A percentile compares a stretch with the other conserved stretches of the same genome.
These are phyloP conservation scores for Hortaea sp. DNA, from an alignment of 2,329 filamentous ascomycete species.

Conservation along the genomic window DNA sequence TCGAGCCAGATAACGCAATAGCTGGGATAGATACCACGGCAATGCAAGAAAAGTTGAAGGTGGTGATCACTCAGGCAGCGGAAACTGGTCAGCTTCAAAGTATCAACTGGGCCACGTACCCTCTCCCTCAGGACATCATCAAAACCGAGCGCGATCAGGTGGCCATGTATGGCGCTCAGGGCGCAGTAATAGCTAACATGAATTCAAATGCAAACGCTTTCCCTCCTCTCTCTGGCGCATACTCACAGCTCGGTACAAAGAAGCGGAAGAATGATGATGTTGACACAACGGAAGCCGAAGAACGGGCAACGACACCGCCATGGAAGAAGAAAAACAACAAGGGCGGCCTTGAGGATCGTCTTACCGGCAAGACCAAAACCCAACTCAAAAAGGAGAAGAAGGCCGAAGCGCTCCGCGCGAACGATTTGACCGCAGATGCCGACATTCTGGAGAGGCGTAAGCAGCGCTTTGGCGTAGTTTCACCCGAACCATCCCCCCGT, in stretches of 20 bases:
- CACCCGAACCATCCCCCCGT: conserved; percentile 43
- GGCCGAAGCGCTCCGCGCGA: conserved; percentile 25
- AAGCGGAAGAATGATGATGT: conserved; percentile 74
- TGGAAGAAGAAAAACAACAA: conserved; percentile 59
- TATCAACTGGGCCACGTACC: conserved; percentile 74
- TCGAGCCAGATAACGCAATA: conserved; percentile 49
- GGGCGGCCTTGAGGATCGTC: conserved; percentile 60
- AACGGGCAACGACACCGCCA: conserved; percentile 46
- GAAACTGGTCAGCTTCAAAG: conserved; percentile 60
- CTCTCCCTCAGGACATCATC: conserved; percentile 76
- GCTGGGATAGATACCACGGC: conserved; percentile 44
- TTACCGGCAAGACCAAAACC: conserved; percentile 51
- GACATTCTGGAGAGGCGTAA: conserved; percentile 79
- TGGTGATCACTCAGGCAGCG: conserved; percentile 73
- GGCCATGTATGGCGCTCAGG: conserved; percentile 25
- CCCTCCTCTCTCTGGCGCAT: conserved; percentile 1
- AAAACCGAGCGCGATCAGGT: conserved; percentile 52
- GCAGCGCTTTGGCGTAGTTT: conserved; percentile 59
- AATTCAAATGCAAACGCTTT: conserved; percentile 6
- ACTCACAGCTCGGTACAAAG: conserved; percentile 31
- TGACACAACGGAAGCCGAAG: conserved; percentile 44
- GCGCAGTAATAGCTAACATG: conserved; percentile 20
- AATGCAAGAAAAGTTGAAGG: conserved; percentile 75
- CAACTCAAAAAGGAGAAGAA: conserved; percentile 33
- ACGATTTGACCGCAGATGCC: conserved; percentile 46